These are phyloP conservation scores for Umbelopsis vinacea DNA, from an alignment of 192 early-diverging fungal genomes.

Conservation along the genomic window DNA sequence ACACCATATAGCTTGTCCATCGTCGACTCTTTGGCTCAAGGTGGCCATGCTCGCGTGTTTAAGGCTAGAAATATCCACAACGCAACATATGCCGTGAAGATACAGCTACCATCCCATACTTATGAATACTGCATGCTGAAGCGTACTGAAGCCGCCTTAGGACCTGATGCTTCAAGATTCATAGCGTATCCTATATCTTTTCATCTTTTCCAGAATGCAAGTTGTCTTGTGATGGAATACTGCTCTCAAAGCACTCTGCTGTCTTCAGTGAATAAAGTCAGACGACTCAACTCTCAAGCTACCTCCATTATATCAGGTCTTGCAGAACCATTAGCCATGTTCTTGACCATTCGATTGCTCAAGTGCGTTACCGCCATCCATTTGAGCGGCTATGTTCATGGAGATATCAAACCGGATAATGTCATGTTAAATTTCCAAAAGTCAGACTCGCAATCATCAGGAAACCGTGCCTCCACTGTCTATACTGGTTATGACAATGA, in stretches of 20 bases:
- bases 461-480: not conserved
- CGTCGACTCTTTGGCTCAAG: constrained; percentile 13
- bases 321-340: constrained; percentile 33
- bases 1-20: constrained; percentile 11
- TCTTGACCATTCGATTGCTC: constrained; percentile 31
- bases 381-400: constrained; percentile 31
- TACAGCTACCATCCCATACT: constrained; percentile 28
- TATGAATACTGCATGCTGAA: constrained; percentile 42
- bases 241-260: constrained; percentile 30
- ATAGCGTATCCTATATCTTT: constrained; percentile 10
- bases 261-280: constrained; percentile 3
- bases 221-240: constrained; percentile 31
- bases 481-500: not conserved
- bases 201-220: constrained; percentile 28
- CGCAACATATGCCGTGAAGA: constrained; percentile 25
- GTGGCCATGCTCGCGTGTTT: constrained; percentile 23
- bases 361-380: constrained; percentile 33
- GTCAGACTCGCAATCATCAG: not conserved
- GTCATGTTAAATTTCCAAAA: constrained; percentile 20
- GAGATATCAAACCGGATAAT: constrained; percentile 45
- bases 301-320: not conserved
- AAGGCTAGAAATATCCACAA: not conserved
- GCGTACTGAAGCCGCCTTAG: not conserved
- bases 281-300: not conserved
- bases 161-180: not conserved